Percentiles rank a stretch among this genome's conserved stretches.
Evolutionary conservation across 306 rosid genomes (phyloP).

Genomic region (Prunus mira): DNA sequence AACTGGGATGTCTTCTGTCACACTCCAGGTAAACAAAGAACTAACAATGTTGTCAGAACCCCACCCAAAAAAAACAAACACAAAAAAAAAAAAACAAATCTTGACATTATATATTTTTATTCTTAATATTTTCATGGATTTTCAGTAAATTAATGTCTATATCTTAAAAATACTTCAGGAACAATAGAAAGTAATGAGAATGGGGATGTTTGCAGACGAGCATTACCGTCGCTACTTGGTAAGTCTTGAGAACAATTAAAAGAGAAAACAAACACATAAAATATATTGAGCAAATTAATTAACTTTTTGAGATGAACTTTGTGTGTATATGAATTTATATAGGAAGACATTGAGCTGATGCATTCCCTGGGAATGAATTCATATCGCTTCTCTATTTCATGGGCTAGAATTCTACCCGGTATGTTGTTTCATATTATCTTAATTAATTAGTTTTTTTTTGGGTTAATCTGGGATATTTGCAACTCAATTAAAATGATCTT

Average conservation of each 20-base stretch:
- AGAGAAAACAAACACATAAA: not conserved
- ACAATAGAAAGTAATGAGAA: conserved; percentile 37
- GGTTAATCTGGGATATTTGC: not conserved
- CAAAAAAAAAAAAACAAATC: too few relatives aligned
- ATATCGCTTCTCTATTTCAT: conserved; percentile 68
- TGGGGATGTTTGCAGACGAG: conserved; percentile 64
- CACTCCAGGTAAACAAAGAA: conserved; percentile 35
- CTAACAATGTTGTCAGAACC: not conserved
- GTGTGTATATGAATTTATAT: not conserved
- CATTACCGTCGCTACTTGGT: conserved; percentile 61
- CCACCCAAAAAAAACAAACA: too few relatives aligned
- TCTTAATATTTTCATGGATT: not conserved
- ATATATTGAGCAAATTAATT: not conserved
- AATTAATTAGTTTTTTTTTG: not conserved
- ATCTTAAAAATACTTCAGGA: conserved; percentile 30
- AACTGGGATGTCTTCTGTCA: conserved; percentile 64
- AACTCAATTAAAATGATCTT: not conserved
- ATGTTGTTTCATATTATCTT: not conserved
- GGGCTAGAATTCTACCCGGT: conserved; percentile 74
- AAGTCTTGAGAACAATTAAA: not conserved
- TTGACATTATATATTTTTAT: too few relatives aligned
- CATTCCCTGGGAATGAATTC: conserved; percentile 55
- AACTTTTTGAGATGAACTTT: not conserved
- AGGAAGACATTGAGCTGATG: conserved; percentile 57
- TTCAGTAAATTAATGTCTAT: not conserved